phyloP scores from a whole-genome alignment of 768 basidiomycete species.

The Leccinum barrowsii region DNA sequence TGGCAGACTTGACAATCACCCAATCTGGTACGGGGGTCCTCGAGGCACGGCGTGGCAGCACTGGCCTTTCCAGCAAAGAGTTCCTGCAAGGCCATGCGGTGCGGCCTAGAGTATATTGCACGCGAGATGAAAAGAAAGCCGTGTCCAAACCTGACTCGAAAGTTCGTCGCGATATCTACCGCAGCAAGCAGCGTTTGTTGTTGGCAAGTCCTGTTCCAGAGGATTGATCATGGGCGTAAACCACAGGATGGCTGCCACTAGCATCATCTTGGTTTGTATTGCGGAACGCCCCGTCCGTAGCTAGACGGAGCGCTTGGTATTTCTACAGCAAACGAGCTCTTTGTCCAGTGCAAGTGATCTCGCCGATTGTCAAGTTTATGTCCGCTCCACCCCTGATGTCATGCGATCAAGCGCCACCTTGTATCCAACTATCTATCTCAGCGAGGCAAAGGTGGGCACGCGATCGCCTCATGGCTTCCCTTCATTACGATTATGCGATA shows the following conservation, averaged over 20 bases:
- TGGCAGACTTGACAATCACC: background rate
- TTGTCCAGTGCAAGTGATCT: constrained; percentile 11
- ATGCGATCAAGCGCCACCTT: constrained; percentile 18
- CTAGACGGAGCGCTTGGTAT: background rate
- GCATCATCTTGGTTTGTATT: constrained; percentile 1
- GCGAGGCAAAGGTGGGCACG: constrained; percentile 16
- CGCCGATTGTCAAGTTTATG: constrained; percentile 23
- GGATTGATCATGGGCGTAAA: background rate
- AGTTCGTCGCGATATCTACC: background rate
- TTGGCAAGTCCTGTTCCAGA: background rate
- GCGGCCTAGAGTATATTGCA: background rate
- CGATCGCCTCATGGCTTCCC: constrained; percentile 27
- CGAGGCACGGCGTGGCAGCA: constrained; percentile 1
- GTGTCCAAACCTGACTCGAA: background rate
- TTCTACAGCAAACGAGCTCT: constrained; percentile 6
- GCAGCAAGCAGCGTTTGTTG: constrained; percentile 2
- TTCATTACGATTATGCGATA: constrained; percentile 3
- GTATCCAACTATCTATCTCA: background rate
- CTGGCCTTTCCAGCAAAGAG: background rate
- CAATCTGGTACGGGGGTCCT: background rate
- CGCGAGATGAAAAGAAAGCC: constrained; percentile 6
- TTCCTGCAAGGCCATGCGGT: background rate
- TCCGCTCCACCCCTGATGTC: constrained; percentile 17
- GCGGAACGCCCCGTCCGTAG: background rate
- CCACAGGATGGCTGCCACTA: constrained; percentile 19